Base-by-base conservation (phyloP, 495 filamentous ascomycete genomes). In the Penicillium salamii region DNA sequence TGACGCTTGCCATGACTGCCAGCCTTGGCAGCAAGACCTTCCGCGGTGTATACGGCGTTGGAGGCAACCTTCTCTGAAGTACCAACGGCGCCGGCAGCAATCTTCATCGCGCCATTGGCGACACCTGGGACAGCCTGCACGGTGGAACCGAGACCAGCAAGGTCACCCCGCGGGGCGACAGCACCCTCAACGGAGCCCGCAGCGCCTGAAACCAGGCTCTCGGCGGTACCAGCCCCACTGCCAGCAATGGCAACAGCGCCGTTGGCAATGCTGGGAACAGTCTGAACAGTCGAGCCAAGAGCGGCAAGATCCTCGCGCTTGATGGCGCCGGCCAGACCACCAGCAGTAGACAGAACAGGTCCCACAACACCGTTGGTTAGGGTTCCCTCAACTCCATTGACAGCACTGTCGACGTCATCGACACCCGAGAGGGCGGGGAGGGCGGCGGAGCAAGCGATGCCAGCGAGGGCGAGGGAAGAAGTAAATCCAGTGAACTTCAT, bases 401-500 rank as follows among this genome's bases (percentile, higher is more conserved):
- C 9, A 14, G 17, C 5, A 13, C 34, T 23, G 3, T 21, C 12
- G 12, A 38, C 17, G 17, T 29, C 19, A 3, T 21, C 12, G 12
- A 38, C 17, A n/a, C 26, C 19, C 23, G 50, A 54, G 7, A 64
- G 34, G 21, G 52, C 43, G 3, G 58, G 61, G 7, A 64, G 34
- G 15, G 58, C 52, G 7, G 52, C 50, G 11, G 55, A 42, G 31
- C 46, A 57, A 18, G 52, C 50, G 21, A 53, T 6, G 34, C 61
- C 44, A 32, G 48, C 55, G 26, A 65, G 15, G 36, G 55, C 58
- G 23, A 65, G 44, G 11, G 61, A 59, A 37, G 52, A 7, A 23
- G 55, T 72, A 81, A 65, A 36, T 58, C 63, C 64, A 53, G 67
- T 66, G 63, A 72, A 66, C 65, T 72, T 74, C 71, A 72, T 74